Evolutionary conservation across 768 basidiomycete species (phyloP).

Genomic region (Lactifluus echinatus): DNA sequence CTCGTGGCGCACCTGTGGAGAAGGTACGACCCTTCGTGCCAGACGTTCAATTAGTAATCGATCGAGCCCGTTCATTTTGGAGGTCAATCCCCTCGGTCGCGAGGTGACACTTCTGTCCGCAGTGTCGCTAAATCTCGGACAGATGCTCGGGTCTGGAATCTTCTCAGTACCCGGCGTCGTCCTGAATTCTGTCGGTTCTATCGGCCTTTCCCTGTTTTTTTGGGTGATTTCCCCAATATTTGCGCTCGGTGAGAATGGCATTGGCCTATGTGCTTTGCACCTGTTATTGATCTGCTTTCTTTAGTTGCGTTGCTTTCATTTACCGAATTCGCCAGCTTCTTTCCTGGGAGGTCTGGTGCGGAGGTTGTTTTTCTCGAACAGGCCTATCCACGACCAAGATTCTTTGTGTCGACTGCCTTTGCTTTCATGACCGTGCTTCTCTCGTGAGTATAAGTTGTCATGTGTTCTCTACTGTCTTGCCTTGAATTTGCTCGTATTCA

Average conservation of each 20-base stretch:
- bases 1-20: slow-evolving; percentile 16
- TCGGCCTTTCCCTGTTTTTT: slow-evolving; percentile 25
- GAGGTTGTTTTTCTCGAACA: slow-evolving; percentile 40
- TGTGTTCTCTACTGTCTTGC: background rate
- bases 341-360: slow-evolving; percentile 42
- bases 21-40: slow-evolving; percentile 1
- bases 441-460: slow-evolving; percentile 18
- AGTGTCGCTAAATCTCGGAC: slow-evolving; percentile 22
- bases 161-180: slow-evolving; percentile 26
- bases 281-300: background rate
- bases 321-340: slow-evolving; percentile 39
- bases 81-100: slow-evolving; percentile 22
- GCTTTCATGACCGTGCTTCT: slow-evolving; percentile 29
- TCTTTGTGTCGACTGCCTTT: slow-evolving; percentile 36
- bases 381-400: slow-evolving; percentile 36
- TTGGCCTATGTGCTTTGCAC: background rate
- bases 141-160: slow-evolving; percentile 25
- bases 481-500: background rate
- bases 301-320: slow-evolving; percentile 23
- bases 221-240: slow-evolving; percentile 26
- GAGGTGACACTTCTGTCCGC: slow-evolving; percentile 21
- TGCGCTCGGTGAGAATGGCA: slow-evolving; percentile 13
- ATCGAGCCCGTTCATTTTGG: background rate
- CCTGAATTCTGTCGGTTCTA: slow-evolving; percentile 23
- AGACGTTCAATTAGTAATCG: background rate